Percentiles rank a stretch among this genome's conserved stretches.
phyloP scores from a whole-genome alignment of 345 rosid genomes.

The Euphorbia lathyris region DNA sequence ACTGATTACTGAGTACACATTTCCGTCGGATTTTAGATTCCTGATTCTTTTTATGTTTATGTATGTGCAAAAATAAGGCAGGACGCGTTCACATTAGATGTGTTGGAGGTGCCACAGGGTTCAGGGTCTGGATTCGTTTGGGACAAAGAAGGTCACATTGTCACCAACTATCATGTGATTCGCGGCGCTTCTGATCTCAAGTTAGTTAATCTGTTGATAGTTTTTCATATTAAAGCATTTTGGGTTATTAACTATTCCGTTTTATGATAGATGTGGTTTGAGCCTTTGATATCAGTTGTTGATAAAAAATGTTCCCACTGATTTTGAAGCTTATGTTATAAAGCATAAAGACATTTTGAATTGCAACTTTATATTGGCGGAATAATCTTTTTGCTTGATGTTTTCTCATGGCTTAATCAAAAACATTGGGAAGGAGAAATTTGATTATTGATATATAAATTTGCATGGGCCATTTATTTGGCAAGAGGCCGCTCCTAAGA shows the following conservation, averaged over 20 bases:
- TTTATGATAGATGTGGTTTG: neutral
- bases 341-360: neutral
- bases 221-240: neutral
- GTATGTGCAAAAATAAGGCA: slow-evolving; percentile 44
- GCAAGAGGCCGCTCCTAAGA: no score
- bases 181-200: slow-evolving; percentile 98
- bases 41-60: neutral
- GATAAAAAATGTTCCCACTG: neutral
- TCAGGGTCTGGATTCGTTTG: slow-evolving; percentile 96
- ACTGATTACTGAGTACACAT: neutral
- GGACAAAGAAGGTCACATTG: slow-evolving; percentile 80
- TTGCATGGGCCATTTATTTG: no score
- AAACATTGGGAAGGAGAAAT: neutral
- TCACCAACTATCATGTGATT: slow-evolving; percentile 92
- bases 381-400: neutral
- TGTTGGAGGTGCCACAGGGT: slow-evolving; percentile 96
- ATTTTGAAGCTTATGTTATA: neutral
- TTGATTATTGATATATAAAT: neutral
- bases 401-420: neutral
- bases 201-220: slow-evolving; percentile 32
- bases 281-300: neutral
- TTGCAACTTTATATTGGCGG: neutral
- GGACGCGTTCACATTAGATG: slow-evolving; percentile 90
- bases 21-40: neutral
- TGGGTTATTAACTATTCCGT: neutral